phyloP scores from a whole-genome alignment of 495 filamentous ascomycete genomes.

The Talaromyces borbonicus region DNA sequence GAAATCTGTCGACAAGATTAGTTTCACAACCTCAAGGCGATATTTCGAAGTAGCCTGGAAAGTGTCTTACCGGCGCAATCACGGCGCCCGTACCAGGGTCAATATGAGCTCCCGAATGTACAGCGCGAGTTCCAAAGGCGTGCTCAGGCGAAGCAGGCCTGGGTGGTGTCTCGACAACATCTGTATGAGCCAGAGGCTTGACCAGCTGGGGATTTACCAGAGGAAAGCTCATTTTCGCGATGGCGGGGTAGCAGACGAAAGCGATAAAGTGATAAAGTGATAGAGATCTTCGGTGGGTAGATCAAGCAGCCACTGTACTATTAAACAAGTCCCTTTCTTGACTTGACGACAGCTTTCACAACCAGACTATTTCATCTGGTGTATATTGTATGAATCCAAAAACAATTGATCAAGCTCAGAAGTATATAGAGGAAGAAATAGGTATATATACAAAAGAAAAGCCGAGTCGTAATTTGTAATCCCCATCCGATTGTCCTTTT shows the following conservation, averaged over 20 bases:
- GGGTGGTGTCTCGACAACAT: conserved; percentile 44
- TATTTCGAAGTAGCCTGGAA: not conserved
- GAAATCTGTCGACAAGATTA: conserved; percentile 53
- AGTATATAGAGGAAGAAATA: not conserved
- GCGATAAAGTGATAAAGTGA: too few relatives aligned
- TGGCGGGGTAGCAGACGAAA: not conserved
- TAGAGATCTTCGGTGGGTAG: too few relatives aligned
- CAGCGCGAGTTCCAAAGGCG: conserved; percentile 83
- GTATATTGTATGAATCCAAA: not conserved
- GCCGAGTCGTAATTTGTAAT: too few relatives aligned
- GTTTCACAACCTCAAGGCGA: not conserved
- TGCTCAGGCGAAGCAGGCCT: conserved; percentile 50
- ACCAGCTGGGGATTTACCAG: conserved; percentile 1
- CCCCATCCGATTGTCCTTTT: too few relatives aligned
- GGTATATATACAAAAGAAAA: not conserved
- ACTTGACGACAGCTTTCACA: too few relatives aligned
- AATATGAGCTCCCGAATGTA: conserved; percentile 84
- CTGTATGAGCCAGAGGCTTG: conserved; percentile 2
- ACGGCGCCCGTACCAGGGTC: conserved; percentile 90
- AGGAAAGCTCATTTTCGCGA: conserved; percentile 5
- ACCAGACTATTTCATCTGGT: too few relatives aligned
- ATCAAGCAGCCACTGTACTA: too few relatives aligned
- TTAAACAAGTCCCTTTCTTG: too few relatives aligned
- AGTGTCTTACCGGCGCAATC: conserved; percentile 60
- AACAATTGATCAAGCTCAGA: not conserved